phyloP scores from a whole-genome alignment of 2,329 filamentous ascomycete species.

The Botrytis hyacinthi region DNA sequence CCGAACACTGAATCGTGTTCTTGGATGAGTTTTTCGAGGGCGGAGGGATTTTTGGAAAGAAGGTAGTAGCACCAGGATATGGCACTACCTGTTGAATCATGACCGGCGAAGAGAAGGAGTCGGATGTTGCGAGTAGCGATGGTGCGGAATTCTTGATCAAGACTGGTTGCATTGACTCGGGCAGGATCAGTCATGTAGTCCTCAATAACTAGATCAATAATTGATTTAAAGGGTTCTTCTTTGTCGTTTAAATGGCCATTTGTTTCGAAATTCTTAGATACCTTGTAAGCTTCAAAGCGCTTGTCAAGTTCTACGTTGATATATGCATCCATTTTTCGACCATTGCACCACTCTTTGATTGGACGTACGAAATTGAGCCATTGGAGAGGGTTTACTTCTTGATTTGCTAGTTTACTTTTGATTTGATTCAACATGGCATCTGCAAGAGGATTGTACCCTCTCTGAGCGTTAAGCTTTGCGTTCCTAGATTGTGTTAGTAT shows the following conservation, averaged over 20 bases:
- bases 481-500: slow-evolving; percentile 13
- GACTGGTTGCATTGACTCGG: not conserved
- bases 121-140: slow-evolving; percentile 26
- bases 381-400: slow-evolving; percentile 25
- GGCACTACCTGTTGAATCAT: slow-evolving; percentile 30
- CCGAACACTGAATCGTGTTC: slow-evolving; percentile 33
- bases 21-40: slow-evolving; percentile 22
- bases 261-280: slow-evolving; percentile 11
- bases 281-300: slow-evolving; percentile 20
- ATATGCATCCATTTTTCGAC: slow-evolving; percentile 29
- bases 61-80: slow-evolving; percentile 28
- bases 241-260: not conserved
- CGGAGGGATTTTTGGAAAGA: slow-evolving; percentile 27
- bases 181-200: slow-evolving; percentile 26
- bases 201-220: slow-evolving; percentile 29
- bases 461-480: slow-evolving; percentile 26
- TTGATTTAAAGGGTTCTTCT: slow-evolving; percentile 18
- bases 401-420: slow-evolving; percentile 24
- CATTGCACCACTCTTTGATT: slow-evolving; percentile 27
- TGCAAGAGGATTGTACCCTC: slow-evolving; percentile 27
- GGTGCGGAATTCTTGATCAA: slow-evolving; percentile 25
- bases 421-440: slow-evolving; percentile 27
- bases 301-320: slow-evolving; percentile 30
- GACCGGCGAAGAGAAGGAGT: slow-evolving; percentile 29
- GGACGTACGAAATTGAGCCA: slow-evolving; percentile 26